phyloP scores from a whole-genome alignment of 805 yeast genomes.

The Cyberlindnera mycetangii region DNA sequence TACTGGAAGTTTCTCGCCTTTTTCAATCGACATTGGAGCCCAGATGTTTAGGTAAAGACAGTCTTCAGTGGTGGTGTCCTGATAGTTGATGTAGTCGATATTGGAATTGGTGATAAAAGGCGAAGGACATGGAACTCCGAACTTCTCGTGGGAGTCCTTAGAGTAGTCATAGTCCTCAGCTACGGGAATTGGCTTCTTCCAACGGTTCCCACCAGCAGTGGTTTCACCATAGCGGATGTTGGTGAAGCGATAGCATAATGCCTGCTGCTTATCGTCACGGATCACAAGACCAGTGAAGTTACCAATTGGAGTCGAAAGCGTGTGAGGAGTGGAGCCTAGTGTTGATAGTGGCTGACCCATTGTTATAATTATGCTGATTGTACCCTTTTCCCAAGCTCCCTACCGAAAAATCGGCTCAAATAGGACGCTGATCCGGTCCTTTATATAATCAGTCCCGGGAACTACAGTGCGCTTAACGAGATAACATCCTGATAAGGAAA shows the following conservation, averaged over 20 bases:
- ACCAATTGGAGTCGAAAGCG: conserved; percentile 5
- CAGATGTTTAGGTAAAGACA: conserved; percentile 37
- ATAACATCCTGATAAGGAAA: conserved; percentile 1
- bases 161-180: conserved; percentile 35
- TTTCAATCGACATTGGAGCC: conserved; percentile 35
- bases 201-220: conserved; percentile 32
- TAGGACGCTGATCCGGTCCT: too few species aligned
- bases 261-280: conserved; percentile 9
- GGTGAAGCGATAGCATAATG: conserved; percentile 19
- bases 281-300: conserved; percentile 6
- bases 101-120: conserved; percentile 24
- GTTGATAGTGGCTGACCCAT: conserved; percentile 15
- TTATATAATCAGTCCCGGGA: too few species aligned
- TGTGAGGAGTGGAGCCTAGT: conserved; percentile 2
- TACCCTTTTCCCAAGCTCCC: too few species aligned
- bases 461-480: not conserved
- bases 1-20: conserved; percentile 40
- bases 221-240: conserved; percentile 35
- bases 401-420: too few species aligned
- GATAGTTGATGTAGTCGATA: conserved; percentile 10
- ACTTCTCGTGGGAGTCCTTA: conserved; percentile 32
- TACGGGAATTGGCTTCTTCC: conserved; percentile 32
- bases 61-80: conserved; percentile 28
- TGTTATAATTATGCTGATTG: too few species aligned
- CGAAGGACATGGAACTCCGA: conserved; percentile 36